Conservation (phyloP, 306 rosid species). For the peach (Prunus persica) region Prunus_persica_NCBIv2 NC_034016.1:17191001-17191500, state of each 20-base stretch:
- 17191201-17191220: neutral
- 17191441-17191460: too few relatives aligned
- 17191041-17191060: too few relatives aligned
- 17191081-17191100: too few relatives aligned
- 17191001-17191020: too few relatives aligned
- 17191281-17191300: neutral
- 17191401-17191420: neutral
- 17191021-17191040: too few relatives aligned
- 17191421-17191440: too few relatives aligned
- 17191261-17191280: neutral
- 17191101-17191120: neutral
- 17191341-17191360: neutral
- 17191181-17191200: conserved; percentile 4
- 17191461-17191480: too few relatives aligned
- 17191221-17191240: neutral
- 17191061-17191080: too few relatives aligned
- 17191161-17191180: conserved; percentile 8
- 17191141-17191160: neutral
- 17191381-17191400: neutral
- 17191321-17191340: neutral
- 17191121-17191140: neutral
- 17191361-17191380: neutral
- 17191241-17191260: neutral
- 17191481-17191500: too few relatives aligned
- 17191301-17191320: neutral